These are phyloP conservation scores for Poterioochromonas sp. DNA, from an alignment of 352 stramenopile genomes.

Conservation along the genomic window DNA sequence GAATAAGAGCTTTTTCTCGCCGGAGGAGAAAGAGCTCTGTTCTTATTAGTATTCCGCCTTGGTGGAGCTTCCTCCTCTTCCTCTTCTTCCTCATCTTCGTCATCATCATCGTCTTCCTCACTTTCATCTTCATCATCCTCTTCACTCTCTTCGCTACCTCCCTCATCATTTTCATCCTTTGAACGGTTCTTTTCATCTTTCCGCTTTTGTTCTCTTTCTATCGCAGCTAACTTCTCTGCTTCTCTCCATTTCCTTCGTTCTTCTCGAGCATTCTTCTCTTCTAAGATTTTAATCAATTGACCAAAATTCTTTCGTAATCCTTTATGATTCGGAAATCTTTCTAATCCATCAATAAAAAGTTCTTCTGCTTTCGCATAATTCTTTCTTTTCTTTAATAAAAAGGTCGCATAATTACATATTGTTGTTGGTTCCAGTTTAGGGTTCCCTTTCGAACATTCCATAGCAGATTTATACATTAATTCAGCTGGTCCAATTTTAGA, in stretches of 20 bases:
- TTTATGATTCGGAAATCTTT: slow-evolving; percentile 11
- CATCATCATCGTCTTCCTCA: not conserved
- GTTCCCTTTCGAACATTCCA: not conserved
- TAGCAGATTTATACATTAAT: not conserved
- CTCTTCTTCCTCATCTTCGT: not conserved
- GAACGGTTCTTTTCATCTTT: not conserved
- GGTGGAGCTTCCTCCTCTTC: not conserved
- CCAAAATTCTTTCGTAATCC: slow-evolving; percentile 22
- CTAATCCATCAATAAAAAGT: slow-evolving; percentile 1
- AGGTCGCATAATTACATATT: slow-evolving; percentile 33
- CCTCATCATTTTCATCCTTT: not conserved
- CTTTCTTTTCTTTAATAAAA: slow-evolving; percentile 26
- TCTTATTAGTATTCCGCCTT: too few species aligned
- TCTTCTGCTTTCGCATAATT: not conserved
- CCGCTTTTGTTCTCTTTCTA: not conserved
- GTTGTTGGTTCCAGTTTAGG: not conserved
- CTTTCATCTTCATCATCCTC: not conserved
- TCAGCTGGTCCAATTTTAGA: slow-evolving; percentile 1
- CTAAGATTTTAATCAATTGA: not conserved
- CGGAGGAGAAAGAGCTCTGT: too few species aligned
- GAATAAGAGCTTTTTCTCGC: too few species aligned
- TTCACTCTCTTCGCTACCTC: not conserved
- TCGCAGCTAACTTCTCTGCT: not conserved
- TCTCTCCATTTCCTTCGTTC: not conserved
- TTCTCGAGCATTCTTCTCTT: not conserved